Evolutionary conservation across 345 rosid species (phyloP), one percentile per base, ranked within the genome.

Genomic region (Cardamine occulta): DNA sequence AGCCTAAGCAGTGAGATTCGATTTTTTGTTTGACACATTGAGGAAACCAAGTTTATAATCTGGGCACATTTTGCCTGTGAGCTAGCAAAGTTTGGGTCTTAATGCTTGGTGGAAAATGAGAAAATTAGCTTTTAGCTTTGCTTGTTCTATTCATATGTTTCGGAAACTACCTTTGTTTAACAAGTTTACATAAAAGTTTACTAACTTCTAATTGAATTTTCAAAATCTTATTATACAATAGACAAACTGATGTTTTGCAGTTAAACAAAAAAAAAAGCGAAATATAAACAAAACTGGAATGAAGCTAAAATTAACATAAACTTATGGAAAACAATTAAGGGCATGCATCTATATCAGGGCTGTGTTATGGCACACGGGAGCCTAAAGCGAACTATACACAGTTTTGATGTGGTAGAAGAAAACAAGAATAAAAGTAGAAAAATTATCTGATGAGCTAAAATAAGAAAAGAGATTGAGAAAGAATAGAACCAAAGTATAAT

Each of bases 1-100:
- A 81, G 91, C 88, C 14, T 90, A 87, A 79, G 59, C 17, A 53
- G 59, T 59, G 68, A 5, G 5, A 23, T 57, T 67, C 35, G 59
- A 8, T 47, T 59, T n/a, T 13, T 13, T 18, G 40, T 56, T 49
- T 10, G 37, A 37, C 13, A 49, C 18, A 58, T 24, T 57, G 14
- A 28, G 49, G 23, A 37, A 61, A 52, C 56, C 69, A 60, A 35
- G 23, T 57, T 63, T 5, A 63, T 44, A 63, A 63, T 64, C 61
- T 44, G 55, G 65, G 53, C 54, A 40, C 66, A 48, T 34, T 54
- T 52, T 40, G 23, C 51, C 51, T 54, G 58, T 42, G 52, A 51
- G 73, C 48, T 66, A 56, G 5, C 14, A 68, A 28, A 39, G 8
- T 60, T 60, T 76, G 55, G 63, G 31, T 62, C 52, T 54, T 63